A percentile compares a stretch with the other conserved stretches of the same genome.
These are phyloP conservation scores for Claviceps citrina DNA, from an alignment of 2,329 filamentous ascomycete species.

Conservation along the genomic window DNA sequence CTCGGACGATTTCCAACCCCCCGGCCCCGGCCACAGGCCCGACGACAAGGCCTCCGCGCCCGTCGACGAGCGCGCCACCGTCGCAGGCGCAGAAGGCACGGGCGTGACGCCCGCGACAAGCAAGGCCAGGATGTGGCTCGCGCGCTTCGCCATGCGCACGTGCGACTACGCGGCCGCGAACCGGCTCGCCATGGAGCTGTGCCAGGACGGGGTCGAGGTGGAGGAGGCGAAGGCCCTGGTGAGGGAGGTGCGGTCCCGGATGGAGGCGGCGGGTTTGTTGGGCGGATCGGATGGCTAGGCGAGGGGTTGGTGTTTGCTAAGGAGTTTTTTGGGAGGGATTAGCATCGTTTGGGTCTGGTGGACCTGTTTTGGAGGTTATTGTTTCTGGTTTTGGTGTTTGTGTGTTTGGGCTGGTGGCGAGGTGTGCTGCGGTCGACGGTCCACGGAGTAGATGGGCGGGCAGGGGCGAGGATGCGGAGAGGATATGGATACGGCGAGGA, in stretches of 20 bases:
- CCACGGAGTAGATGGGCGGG: too few relatives aligned
- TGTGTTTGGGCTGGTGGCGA: too few relatives aligned
- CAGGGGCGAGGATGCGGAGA: too few relatives aligned
- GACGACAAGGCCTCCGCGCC: conserved; percentile 9
- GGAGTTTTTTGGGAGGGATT: too few relatives aligned
- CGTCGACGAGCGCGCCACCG: conserved; percentile 9
- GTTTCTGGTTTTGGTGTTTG: too few relatives aligned
- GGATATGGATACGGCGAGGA: too few relatives aligned
- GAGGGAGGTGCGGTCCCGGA: conserved; percentile 64
- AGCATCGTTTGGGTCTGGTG: too few relatives aligned
- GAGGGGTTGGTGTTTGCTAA: too few relatives aligned
- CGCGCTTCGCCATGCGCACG: conserved; percentile 59
- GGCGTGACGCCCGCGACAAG: conserved; percentile 86
- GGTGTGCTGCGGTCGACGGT: too few relatives aligned
- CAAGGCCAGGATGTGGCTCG: conserved; percentile 87
- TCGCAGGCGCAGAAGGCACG: conserved; percentile 38
- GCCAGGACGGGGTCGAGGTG: conserved; percentile 89
- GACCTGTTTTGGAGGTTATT: too few relatives aligned
- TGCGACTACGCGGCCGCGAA: conserved; percentile 64
- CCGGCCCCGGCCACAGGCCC: conserved; percentile 8
- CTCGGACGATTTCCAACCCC: conserved; percentile 22
- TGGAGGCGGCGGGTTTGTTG: conserved; percentile 34
- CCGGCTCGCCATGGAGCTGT: conserved; percentile 75
- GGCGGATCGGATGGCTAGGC: neutral
- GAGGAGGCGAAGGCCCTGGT: conserved; percentile 93